Evolutionary conservation across 2,329 filamentous ascomycete genomes (phyloP), one percentile per base, ranked within the genome.

Genomic region (Epichloe hybrida): DNA sequence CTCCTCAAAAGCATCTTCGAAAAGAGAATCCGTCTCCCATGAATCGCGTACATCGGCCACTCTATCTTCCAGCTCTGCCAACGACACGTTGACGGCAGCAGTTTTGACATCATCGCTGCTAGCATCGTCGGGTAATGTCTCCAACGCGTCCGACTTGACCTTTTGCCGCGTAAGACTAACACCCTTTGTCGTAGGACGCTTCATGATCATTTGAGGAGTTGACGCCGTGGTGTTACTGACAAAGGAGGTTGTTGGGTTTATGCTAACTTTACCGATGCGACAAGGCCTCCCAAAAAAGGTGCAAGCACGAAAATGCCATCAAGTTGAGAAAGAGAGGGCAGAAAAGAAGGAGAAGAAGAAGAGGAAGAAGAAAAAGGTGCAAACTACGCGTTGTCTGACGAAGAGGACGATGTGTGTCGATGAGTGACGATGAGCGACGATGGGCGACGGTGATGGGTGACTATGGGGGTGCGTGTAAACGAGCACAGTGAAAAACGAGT

Each of bases 21-120:
- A 81, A 2, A 84, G 65, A 27, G 80, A 84, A 56, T 83, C 76
- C 5, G 74, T 76, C 58, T 83, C 81, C 80, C 79, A 83, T 12
- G 73, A 73, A 48, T 78, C 75, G 51, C 67, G 68, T 4, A 72
- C 69, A 52, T 77, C 74, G 34, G 71, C 71, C 55, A 77, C 70
- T 57, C 72, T 69, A 55, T 76, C 72, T 55, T 77, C 74, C 9
- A 77, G 66, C 52, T 77, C 74, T 41, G 65, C 62, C 21, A 67
- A 63, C 34, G 66, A 65, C 31, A 65, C 65, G 43, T 62, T 61
- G 54, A 63, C 65, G 44, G 64, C 62, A 5, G 64, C 67, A 11
- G 61, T 58, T 50, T 68, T 63, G 53, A 69, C 58, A 44, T 70
- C 63, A 2, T 64, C 64, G 13, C 61, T 57, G 8, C 65, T 64